These are phyloP conservation scores for Ceratocystis colombiana DNA, from an alignment of 2,329 filamentous ascomycete genomes.

Conservation along the genomic window DNA sequence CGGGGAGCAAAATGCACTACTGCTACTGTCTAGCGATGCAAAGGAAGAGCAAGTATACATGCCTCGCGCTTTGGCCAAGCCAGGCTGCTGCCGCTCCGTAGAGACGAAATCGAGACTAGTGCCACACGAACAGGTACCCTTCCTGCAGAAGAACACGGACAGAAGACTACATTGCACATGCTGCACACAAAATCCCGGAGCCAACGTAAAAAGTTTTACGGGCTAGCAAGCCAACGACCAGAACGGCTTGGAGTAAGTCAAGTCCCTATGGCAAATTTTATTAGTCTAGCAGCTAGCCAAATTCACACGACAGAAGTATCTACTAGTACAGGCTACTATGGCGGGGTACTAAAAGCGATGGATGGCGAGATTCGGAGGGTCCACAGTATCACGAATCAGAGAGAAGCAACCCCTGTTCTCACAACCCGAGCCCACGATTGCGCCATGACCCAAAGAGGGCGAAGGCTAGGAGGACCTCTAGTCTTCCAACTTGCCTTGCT, in stretches of 20 bases:
- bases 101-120: conserved; percentile 1
- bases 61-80: conserved; percentile 3
- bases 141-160: neutral
- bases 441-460: conserved; percentile 8
- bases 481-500: neutral
- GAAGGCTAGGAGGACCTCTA: neutral
- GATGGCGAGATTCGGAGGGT: conserved; percentile 10
- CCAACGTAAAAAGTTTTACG: neutral
- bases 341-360: neutral
- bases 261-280: neutral
- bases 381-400: conserved; percentile 2
- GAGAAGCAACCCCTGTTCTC: conserved; percentile 4
- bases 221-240: neutral
- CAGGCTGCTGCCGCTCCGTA: neutral
- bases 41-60: neutral
- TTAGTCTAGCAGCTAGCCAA: neutral
- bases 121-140: conserved; percentile 2
- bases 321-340: neutral
- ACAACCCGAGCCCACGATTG: conserved; percentile 6
- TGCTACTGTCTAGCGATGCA: neutral
- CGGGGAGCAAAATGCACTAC: neutral
- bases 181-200: too few relatives aligned
- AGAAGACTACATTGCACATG: neutral
- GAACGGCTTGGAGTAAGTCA: neutral
- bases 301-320: neutral